phyloP scores from a whole-genome alignment of 208 protist genomes.

The Leishmania major region DNA sequence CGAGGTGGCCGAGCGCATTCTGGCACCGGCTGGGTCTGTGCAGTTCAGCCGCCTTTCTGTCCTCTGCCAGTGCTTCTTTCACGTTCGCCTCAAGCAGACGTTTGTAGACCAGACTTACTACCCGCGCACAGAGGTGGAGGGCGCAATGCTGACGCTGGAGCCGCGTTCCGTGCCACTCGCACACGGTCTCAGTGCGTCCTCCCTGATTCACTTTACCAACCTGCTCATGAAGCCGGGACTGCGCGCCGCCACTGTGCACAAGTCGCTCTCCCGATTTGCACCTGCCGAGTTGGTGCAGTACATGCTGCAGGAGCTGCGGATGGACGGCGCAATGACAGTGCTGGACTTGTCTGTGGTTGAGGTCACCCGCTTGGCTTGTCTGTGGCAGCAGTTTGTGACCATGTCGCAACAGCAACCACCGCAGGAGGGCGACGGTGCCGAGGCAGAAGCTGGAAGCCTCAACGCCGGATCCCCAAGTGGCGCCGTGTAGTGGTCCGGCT shows the following conservation, averaged over 20 bases:
- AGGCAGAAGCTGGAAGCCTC: not conserved
- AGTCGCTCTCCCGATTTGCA: constrained; percentile 61
- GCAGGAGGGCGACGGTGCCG: not conserved
- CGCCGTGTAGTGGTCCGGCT: not conserved
- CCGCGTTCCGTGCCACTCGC: constrained; percentile 62
- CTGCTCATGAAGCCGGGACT: constrained; percentile 73
- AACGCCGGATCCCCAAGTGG: not conserved
- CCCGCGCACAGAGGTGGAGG: constrained; percentile 82
- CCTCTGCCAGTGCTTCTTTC: constrained; percentile 83
- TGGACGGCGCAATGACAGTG: constrained; percentile 83
- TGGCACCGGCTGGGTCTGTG: constrained; percentile 67
- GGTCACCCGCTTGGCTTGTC: constrained; percentile 57
- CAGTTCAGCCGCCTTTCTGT: constrained; percentile 87
- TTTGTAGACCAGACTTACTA: constrained; percentile 89
- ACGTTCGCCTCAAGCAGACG: constrained; percentile 72
- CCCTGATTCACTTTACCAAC: constrained; percentile 84
- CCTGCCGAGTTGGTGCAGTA: constrained; percentile 83
- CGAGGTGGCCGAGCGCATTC: constrained; percentile 85
- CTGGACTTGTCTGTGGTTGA: constrained; percentile 76
- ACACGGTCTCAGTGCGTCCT: constrained; percentile 52
- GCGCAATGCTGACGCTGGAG: constrained; percentile 80
- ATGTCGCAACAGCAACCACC: constrained; percentile 54
- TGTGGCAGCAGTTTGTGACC: constrained; percentile 77
- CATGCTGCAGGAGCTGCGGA: constrained; percentile 81
- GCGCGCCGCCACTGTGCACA: constrained; percentile 65